phyloP scores from a whole-genome alignment of 2,329 filamentous ascomycete genomes.

The Aspergillus fumigatiaffinis region DNA sequence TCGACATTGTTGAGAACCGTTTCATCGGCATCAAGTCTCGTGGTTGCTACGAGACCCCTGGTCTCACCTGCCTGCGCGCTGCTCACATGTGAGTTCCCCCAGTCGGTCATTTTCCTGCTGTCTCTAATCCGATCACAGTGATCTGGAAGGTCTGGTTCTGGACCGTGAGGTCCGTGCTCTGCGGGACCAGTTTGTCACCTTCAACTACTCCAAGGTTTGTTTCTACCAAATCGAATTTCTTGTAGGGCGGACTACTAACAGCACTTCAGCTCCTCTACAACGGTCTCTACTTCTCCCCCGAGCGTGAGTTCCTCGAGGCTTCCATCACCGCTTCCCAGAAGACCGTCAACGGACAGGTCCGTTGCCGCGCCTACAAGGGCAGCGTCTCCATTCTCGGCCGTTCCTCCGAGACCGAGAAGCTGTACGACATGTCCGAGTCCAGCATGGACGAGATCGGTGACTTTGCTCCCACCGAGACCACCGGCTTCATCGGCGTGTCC shows the following conservation, averaged over 20 bases:
- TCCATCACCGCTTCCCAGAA: slow-evolving; percentile 59
- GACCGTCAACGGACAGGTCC: slow-evolving; percentile 57
- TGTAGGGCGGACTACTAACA: background rate
- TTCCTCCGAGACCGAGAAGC: slow-evolving; percentile 64
- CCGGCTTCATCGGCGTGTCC: slow-evolving; percentile 52
- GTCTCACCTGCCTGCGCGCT: slow-evolving; percentile 31
- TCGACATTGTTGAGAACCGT: slow-evolving; percentile 80
- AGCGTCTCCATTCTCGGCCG: slow-evolving; percentile 47
- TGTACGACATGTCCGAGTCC: slow-evolving; percentile 63
- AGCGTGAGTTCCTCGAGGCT: slow-evolving; percentile 68
- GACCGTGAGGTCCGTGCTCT: slow-evolving; percentile 65
- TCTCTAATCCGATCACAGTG: slow-evolving; percentile 14
- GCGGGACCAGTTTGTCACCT: slow-evolving; percentile 67
- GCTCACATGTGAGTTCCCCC: slow-evolving; percentile 30
- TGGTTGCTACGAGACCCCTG: slow-evolving; percentile 67
- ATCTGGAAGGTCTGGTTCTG: slow-evolving; percentile 55
- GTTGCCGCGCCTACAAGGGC: slow-evolving; percentile 65
- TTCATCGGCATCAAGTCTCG: slow-evolving; percentile 77
- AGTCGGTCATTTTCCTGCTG: background rate
- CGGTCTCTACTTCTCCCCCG: slow-evolving; percentile 60
- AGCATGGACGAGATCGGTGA: slow-evolving; percentile 68
- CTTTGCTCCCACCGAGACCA: slow-evolving; percentile 64
- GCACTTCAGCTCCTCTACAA: slow-evolving; percentile 5
- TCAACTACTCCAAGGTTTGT: slow-evolving; percentile 52
- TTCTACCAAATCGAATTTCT: slow-evolving; percentile 55